phyloP scores from a whole-genome alignment of 164 flowering plant genomes.

The Kalanchoe fedtschenkoi region DNA sequence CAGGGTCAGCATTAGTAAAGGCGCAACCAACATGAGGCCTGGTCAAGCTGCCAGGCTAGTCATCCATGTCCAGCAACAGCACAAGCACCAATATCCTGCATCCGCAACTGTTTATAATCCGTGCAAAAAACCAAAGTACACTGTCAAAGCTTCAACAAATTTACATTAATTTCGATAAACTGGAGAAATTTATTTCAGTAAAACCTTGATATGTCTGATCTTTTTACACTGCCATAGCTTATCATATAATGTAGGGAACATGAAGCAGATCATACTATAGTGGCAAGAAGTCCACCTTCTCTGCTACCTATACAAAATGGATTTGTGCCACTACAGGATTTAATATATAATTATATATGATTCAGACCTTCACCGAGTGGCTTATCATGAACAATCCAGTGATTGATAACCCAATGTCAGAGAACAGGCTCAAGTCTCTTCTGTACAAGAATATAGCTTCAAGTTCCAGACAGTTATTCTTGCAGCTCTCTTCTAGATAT shows the following conservation, averaged over 20 bases:
- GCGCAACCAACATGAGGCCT: constrained; percentile 7
- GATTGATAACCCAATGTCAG: not conserved
- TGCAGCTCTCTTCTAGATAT: not conserved
- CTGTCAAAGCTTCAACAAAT: not conserved
- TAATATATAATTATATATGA: not conserved
- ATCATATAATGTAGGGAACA: not conserved
- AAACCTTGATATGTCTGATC: too few species aligned
- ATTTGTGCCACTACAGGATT: not conserved
- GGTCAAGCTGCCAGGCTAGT: constrained; percentile 25
- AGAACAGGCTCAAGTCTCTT: not conserved
- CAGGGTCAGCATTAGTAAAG: constrained; percentile 10
- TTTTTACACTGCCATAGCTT: not conserved
- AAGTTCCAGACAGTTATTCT: not conserved
- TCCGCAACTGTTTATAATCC: not conserved
- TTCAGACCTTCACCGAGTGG: not conserved
- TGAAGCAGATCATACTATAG: not conserved
- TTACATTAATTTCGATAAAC: not conserved
- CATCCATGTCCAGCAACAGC: constrained; percentile 14
- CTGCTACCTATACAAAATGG: not conserved
- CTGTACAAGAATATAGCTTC: not conserved
- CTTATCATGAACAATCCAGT: not conserved
- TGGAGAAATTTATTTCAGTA: too few species aligned
- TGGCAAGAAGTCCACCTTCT: not conserved
- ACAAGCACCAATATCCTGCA: not conserved
- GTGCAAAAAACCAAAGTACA: not conserved